Evolutionary conservation across 345 rosid species (phyloP).

Genomic region (Turritis glabra): DNA sequence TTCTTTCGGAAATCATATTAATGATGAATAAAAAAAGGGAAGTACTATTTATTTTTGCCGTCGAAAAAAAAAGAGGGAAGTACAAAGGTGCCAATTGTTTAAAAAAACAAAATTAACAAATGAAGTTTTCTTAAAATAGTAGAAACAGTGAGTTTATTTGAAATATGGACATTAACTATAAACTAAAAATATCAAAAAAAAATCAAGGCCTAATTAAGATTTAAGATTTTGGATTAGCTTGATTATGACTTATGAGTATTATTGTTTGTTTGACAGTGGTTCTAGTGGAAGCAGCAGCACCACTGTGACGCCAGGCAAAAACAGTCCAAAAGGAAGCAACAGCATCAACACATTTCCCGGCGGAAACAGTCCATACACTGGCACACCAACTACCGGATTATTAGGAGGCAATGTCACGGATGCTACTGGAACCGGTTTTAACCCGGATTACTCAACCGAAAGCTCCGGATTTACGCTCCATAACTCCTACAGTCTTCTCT

Average conservation of each 20-base stretch:
- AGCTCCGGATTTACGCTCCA: constrained; percentile 14
- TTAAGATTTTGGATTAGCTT: not conserved
- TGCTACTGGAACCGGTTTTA: constrained; percentile 37
- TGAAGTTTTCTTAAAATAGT: not conserved
- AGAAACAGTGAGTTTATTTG: no score
- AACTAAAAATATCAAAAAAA: not conserved
- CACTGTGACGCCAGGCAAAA: constrained; percentile 36
- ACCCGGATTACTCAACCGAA: constrained; percentile 41
- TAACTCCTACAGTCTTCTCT: not conserved
- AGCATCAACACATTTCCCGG: constrained; percentile 37
- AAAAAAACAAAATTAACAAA: not conserved
- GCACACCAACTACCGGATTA: constrained; percentile 39
- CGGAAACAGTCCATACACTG: constrained; percentile 36
- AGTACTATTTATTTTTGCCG: no score
- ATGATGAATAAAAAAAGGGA: not conserved
- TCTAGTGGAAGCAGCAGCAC: constrained; percentile 28
- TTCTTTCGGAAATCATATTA: not conserved
- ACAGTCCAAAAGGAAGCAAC: constrained; percentile 34
- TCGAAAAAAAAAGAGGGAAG: no score
- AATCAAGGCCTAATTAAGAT: not conserved
- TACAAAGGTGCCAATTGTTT: not conserved
- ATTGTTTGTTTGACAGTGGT: constrained; percentile 20
- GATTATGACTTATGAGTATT: not conserved
- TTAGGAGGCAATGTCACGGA: constrained; percentile 39
- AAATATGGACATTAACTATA: not conserved